phyloP scores from a whole-genome alignment of 2,329 filamentous ascomycete genomes.

The Coniosporium tulheliwenetii region DNA sequence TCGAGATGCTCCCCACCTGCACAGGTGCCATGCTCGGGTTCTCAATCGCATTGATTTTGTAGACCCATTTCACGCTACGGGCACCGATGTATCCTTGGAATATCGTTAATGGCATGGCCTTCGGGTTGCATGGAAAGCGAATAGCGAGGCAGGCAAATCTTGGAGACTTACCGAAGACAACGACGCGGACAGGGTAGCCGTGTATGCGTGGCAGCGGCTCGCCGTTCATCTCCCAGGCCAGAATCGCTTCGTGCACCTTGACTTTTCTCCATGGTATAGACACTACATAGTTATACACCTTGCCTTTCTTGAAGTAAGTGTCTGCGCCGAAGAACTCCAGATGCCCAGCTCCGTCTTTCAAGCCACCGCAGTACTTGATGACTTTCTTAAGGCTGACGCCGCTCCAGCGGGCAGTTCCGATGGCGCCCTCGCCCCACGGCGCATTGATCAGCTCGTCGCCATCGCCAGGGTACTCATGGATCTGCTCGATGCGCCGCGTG shows the following conservation, averaged over 20 bases:
- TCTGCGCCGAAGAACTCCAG: constrained; percentile 56
- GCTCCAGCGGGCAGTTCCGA: constrained; percentile 46
- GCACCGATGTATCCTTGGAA: constrained; percentile 47
- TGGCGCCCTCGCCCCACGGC: constrained; percentile 47
- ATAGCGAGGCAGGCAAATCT: too few species aligned
- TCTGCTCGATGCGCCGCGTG: constrained; percentile 55
- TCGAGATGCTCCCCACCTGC: constrained; percentile 24
- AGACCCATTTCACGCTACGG: constrained; percentile 48
- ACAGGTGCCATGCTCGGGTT: constrained; percentile 43
- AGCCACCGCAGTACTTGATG: constrained; percentile 53
- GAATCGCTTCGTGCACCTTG: constrained; percentile 47
- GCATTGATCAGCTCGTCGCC: constrained; percentile 27
- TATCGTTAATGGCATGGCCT: too few species aligned
- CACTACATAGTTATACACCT: constrained; percentile 52
- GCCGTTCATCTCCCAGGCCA: constrained; percentile 60
- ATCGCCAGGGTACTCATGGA: constrained; percentile 47
- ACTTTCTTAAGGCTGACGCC: constrained; percentile 54
- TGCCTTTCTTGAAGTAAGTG: constrained; percentile 54
- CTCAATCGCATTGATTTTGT: constrained; percentile 44
- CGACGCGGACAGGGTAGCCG: constrained; percentile 44
- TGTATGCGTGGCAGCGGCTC: constrained; percentile 48
- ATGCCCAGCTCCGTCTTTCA: constrained; percentile 39
- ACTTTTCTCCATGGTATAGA: constrained; percentile 54
- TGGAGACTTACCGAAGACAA: constrained; percentile 31
- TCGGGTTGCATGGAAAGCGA: too few species aligned